A percentile compares a stretch with the other conserved stretches of the same genome.
Evolutionary conservation across 371 early-diverging fungal genomes (phyloP).

Genomic region (Blakeslea trispora): DNA sequence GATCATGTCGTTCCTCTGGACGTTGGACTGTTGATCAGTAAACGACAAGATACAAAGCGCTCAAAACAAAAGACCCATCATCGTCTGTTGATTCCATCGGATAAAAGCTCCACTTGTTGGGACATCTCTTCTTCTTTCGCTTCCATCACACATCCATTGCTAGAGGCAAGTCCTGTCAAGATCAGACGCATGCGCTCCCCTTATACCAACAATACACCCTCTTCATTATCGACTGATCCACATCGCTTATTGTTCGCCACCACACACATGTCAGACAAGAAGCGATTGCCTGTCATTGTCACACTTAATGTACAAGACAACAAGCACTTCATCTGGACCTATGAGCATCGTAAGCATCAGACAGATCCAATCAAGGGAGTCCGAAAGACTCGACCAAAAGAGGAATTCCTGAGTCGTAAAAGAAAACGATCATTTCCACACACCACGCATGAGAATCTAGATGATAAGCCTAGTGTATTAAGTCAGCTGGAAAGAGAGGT

Average conservation of each 20-base stretch:
- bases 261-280: conserved; percentile 2
- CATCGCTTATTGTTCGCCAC: conserved; percentile 20
- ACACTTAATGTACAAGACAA: conserved; percentile 20
- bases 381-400: background rate
- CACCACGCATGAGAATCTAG: too few relatives aligned
- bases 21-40: conserved; percentile 16
- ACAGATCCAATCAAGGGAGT: background rate
- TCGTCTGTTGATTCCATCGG: background rate
- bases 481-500: conserved; percentile 19
- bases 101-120: background rate
- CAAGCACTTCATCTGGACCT: conserved; percentile 22
- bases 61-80: conserved; percentile 4
- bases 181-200: background rate
- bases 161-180: conserved; percentile 16
- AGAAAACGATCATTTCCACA: background rate
- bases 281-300: conserved; percentile 18
- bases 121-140: conserved; percentile 18
- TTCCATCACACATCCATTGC: conserved; percentile 21
- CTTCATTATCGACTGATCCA: background rate
- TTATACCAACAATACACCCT: background rate
- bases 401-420: background rate
- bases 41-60: conserved; percentile 2
- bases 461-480: conserved; percentile 9
- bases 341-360: conserved; percentile 12
- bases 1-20: conserved; percentile 21